Percentiles rank a stretch among this genome's conserved stretches.
Evolutionary conservation across 2,329 filamentous ascomycete species (phyloP).

Genomic region (Claviceps monticola): DNA sequence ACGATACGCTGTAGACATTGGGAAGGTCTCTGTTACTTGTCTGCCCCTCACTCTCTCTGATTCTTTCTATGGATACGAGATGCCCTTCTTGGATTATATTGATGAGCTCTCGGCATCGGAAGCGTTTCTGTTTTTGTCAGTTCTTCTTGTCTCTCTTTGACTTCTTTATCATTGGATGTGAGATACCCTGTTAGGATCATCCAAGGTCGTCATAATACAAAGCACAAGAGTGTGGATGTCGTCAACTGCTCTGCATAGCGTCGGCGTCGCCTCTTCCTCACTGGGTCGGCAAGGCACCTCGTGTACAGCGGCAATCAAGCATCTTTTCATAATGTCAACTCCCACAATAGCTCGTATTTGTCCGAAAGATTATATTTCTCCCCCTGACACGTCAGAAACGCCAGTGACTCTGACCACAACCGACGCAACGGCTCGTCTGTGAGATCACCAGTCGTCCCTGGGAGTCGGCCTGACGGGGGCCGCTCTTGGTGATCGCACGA

Average conservation of each 20-base stretch:
- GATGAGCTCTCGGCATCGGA: constrained; percentile 8
- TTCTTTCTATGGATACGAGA: background rate
- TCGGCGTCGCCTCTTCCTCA: background rate
- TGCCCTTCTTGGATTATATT: constrained; percentile 9
- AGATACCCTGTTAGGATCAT: background rate
- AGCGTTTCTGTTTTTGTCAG: background rate
- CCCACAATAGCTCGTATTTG: too few relatives aligned
- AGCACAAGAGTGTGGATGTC: background rate
- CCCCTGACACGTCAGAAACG: too few relatives aligned
- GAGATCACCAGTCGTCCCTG: too few relatives aligned
- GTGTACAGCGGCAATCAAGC: background rate
- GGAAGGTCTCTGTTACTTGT: background rate
- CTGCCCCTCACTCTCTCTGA: background rate
- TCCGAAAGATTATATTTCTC: too few relatives aligned
- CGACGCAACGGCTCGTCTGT: too few relatives aligned
- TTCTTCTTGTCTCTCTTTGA: background rate
- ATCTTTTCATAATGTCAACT: too few relatives aligned
- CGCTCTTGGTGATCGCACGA: too few relatives aligned
- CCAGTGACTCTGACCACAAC: too few relatives aligned
- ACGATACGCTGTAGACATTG: too few relatives aligned
- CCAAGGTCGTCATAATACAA: background rate
- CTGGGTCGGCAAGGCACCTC: background rate
- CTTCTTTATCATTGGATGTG: background rate
- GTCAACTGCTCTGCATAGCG: background rate
- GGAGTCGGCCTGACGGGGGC: too few relatives aligned